A percentile compares a stretch with the other conserved stretches of the same genome.
Evolutionary conservation across 257 asterid genomes (phyloP).

Genomic region (Forsythia viridissima): DNA sequence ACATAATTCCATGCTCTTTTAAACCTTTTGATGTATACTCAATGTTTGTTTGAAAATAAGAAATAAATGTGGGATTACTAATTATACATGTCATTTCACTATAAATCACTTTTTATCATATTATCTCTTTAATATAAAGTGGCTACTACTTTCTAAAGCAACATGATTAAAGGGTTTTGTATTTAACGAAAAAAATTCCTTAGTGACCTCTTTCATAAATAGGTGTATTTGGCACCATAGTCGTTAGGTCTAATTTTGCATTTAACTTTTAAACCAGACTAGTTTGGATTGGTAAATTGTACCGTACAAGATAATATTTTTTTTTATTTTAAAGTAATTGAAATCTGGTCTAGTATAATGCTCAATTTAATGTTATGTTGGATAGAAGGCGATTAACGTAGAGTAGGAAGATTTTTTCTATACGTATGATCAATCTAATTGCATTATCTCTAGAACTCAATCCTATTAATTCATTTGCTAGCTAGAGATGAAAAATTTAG

Average conservation of each 20-base stretch:
- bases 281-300: background rate
- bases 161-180: background rate
- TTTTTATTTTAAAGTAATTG: too few species aligned
- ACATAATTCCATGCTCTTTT: background rate
- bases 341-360: too few species aligned
- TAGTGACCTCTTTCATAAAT: too few species aligned
- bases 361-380: too few species aligned
- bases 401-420: too few species aligned
- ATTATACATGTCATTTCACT: background rate
- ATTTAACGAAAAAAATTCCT: background rate
- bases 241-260: background rate
- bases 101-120: background rate
- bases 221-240: background rate
- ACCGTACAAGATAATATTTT: too few species aligned
- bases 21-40: background rate
- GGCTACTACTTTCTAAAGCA: background rate
- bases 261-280: too few species aligned
- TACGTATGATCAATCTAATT: background rate
- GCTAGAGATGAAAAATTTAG: background rate
- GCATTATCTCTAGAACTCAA: background rate
- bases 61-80: background rate
- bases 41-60: background rate
- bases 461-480: background rate
- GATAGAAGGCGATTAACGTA: background rate
- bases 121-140: too few species aligned